Percentiles rank a stretch among this genome's conserved stretches.
Evolutionary conservation across 2,329 filamentous ascomycete species (phyloP).

Genomic region (Talaromyces sp.): DNA sequence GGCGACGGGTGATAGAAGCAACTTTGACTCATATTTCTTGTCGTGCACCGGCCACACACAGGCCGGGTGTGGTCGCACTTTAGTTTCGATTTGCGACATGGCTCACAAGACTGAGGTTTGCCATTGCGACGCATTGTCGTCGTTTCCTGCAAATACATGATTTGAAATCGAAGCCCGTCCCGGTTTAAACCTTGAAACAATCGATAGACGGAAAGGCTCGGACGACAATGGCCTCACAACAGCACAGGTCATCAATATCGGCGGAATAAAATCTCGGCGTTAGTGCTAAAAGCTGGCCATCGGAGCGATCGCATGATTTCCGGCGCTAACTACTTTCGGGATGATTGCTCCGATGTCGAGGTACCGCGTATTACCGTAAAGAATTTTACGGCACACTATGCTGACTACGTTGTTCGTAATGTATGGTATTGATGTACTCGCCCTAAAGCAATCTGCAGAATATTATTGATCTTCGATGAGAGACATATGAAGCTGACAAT

Average conservation of each 20-base stretch:
- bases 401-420: not conserved
- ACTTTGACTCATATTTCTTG: slow-evolving; percentile 29
- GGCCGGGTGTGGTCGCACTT: slow-evolving; percentile 37
- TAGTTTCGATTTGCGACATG: slow-evolving; percentile 38
- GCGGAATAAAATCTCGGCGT: slow-evolving; percentile 9
- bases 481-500: no score
- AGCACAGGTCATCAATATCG: not conserved
- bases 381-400: no score
- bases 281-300: not conserved
- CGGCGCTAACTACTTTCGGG: not conserved
- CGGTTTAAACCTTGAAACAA: no score
- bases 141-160: slow-evolving; percentile 13
- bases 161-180: not conserved
- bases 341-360: not conserved
- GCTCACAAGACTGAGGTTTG: slow-evolving; percentile 37
- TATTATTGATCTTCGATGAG: not conserved
- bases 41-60: slow-evolving; percentile 23
- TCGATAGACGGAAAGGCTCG: not conserved
- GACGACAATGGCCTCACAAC: no score
- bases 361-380: not conserved
- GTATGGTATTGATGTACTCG: not conserved
- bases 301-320: not conserved
- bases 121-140: slow-evolving; percentile 34
- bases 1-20: slow-evolving; percentile 41
- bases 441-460: no score